These are phyloP conservation scores for Picea glauca DNA, from an alignment of 75 land plant species.

Conservation along the genomic window DNA sequence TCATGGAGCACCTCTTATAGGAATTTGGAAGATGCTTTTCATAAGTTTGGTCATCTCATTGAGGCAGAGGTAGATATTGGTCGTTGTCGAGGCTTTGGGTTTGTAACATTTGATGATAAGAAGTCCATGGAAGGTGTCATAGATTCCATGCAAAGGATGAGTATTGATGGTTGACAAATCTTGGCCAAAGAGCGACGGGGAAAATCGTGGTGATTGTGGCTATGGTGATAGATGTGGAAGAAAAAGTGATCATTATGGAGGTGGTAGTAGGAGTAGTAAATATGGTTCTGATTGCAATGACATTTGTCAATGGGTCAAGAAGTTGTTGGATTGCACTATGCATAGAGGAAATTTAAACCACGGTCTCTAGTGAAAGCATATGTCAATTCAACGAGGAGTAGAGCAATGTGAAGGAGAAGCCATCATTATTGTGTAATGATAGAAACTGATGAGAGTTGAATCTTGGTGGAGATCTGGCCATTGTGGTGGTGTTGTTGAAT, in stretches of 20 bases:
- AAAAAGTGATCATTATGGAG: slow-evolving; percentile 26
- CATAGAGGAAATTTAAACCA: too few species aligned
- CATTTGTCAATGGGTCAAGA: too few species aligned
- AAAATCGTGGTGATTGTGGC: slow-evolving; percentile 19
- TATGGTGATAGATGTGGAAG: slow-evolving; percentile 28
- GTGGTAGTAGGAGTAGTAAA: slow-evolving; percentile 19
- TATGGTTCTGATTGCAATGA: too few species aligned
- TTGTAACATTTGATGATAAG: slow-evolving; percentile 76
- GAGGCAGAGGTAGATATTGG: slow-evolving; percentile 87
- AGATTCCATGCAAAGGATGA: slow-evolving; percentile 60
- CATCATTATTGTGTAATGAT: too few species aligned
- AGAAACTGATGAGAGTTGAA: too few species aligned
- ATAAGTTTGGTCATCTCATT: slow-evolving; percentile 70
- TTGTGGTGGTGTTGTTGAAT: too few species aligned
- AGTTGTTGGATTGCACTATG: too few species aligned
- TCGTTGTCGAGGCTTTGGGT: slow-evolving; percentile 82
- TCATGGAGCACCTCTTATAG: slow-evolving; percentile 87
- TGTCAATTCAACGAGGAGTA: too few species aligned
- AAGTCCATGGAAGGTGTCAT: slow-evolving; percentile 77
- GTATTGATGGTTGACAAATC: slow-evolving; percentile 70
- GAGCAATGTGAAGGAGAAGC: too few species aligned
- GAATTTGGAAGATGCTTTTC: slow-evolving; percentile 69
- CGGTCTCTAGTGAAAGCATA: too few species aligned
- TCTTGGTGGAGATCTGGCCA: too few species aligned
- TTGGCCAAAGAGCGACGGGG: slow-evolving; percentile 24